These are phyloP conservation scores for Podospora bellae-mahoneyi DNA, from an alignment of 495 filamentous ascomycete species.

Conservation along the genomic window DNA sequence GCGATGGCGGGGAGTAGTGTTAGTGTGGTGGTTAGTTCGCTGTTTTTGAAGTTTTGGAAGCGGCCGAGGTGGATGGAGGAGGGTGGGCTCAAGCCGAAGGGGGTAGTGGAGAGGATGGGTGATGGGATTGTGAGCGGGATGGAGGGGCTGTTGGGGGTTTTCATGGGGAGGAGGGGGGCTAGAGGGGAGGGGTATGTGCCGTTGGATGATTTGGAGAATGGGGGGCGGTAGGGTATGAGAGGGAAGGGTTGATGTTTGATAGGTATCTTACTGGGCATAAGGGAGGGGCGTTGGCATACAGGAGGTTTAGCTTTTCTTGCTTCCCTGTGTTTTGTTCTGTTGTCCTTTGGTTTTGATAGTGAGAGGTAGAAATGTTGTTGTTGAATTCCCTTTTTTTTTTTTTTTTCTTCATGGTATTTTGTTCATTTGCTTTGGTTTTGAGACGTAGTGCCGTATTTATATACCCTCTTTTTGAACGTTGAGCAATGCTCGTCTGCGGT, in stretches of 20 bases:
- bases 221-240: neutral
- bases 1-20: slow-evolving; percentile 93
- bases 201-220: slow-evolving; percentile 40
- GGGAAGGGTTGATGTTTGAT: neutral
- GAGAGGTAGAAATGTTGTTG: neutral
- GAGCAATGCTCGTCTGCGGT: neutral
- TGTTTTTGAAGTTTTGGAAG: slow-evolving; percentile 84
- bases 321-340: neutral
- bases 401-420: neutral
- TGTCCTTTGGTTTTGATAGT: neutral
- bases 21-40: slow-evolving; percentile 79
- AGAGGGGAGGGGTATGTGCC: slow-evolving; percentile 59
- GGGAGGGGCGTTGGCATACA: neutral
- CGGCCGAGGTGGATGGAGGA: slow-evolving; percentile 87
- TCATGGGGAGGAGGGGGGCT: slow-evolving; percentile 35
- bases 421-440: neutral
- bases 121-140: slow-evolving; percentile 39
- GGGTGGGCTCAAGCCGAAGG: slow-evolving; percentile 32
- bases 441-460: neutral
- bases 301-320: neutral
- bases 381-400: neutral
- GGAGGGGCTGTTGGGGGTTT: slow-evolving; percentile 36
- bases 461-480: neutral
- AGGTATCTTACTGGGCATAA: neutral
- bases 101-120: slow-evolving; percentile 46